Evolutionary conservation across 495 filamentous ascomycete species (phyloP), one percentile per base, ranked within the genome.

Genomic region (Tuber umbilicatum): DNA sequence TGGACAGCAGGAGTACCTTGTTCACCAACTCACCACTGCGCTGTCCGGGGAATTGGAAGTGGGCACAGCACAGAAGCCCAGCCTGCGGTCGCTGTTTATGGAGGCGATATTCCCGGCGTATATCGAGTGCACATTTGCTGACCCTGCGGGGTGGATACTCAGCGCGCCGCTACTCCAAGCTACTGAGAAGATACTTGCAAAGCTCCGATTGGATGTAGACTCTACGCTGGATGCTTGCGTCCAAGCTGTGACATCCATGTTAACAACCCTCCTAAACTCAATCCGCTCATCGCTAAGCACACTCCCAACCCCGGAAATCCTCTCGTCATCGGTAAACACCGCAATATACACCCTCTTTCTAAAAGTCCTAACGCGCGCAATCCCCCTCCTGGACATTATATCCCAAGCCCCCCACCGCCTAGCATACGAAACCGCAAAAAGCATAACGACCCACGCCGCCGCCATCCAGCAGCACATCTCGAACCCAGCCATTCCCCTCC

Each of bases 91-190:
- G 17, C 86, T 89, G 31, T 83, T 93, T 31, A 74, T 92, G 23
- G 85, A 87, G 72, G 85, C 84, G 64, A 84, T 92, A 38, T 88
- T 92, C 76, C 90, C 91, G n/a, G 87, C 87, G 7, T 93, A 92
- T 77, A 83, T 91, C 41, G 86, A 88, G 55, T 73, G 67, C 4
- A 81, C 86, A 12, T 86, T 91, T 73, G 80, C 76, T 40, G 85
- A 85, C 21, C 74, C 85, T 1, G 85, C 85, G 43, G 89, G 89
- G 9, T 90, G 89, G 88, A 84, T 92, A 42, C 81, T 91, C 21
- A 85, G 86, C 39, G 79, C 83, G 37, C 90, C 90, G 1, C 83
- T 91, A 27, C 79, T 91, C 40, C 80, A 86, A 60, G 88, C 88
- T 3, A 82, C 86, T 41, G 80, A 81, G 5, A 81, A 81, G 23